Evolutionary conservation across 2,329 filamentous ascomycete genomes (phyloP).

Genomic region (Chaetomiaceae sp.): DNA sequence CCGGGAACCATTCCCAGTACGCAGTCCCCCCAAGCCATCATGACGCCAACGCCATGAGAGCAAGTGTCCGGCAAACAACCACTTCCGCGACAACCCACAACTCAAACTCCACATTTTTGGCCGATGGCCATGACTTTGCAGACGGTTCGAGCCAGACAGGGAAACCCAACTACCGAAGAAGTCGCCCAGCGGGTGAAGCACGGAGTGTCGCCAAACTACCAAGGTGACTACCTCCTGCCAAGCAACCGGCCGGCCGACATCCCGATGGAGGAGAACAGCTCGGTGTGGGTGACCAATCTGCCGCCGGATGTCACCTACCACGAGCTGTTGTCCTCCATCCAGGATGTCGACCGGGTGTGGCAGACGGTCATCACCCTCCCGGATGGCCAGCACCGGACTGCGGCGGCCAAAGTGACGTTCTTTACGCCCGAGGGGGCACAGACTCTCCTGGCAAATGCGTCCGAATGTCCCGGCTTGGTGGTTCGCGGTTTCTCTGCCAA

Average conservation of each 20-base stretch:
- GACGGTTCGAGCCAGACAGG: no score
- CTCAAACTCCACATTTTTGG: no score
- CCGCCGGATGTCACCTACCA: neutral
- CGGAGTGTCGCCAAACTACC: neutral
- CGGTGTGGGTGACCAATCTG: conserved; percentile 1
- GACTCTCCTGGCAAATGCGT: conserved; percentile 2
- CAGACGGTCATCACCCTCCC: neutral
- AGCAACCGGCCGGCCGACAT: conserved; percentile 3
- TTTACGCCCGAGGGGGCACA: neutral
- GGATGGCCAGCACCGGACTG: neutral
- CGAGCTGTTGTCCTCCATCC: neutral
- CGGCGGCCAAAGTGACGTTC: conserved; percentile 5
- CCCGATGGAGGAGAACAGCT: conserved; percentile 1
- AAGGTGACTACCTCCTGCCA: neutral
- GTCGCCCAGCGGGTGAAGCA: neutral
- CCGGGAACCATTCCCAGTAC: no score
- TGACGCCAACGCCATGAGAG: no score
- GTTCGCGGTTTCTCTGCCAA: no score
- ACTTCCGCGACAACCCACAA: no score
- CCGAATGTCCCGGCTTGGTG: no score
- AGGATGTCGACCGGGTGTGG: neutral
- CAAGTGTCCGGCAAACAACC: no score
- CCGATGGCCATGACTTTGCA: no score
- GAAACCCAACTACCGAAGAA: neutral
- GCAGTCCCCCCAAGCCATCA: no score